Evolutionary conservation across 2,329 filamentous ascomycete genomes (phyloP).

Genomic region (Xylariaceae sp.): DNA sequence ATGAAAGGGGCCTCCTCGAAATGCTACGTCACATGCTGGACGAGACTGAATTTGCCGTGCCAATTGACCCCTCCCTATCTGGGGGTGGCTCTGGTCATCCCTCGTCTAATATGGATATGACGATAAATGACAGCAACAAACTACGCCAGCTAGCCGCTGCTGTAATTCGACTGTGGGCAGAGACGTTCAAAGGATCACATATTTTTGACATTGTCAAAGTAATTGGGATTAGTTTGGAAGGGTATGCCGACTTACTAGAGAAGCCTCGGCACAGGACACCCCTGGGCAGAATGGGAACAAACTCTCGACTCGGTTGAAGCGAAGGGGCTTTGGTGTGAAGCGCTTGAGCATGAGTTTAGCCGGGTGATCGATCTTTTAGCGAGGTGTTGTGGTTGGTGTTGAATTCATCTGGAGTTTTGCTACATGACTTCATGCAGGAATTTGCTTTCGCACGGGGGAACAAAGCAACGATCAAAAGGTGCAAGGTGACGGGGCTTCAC

Average conservation of each 20-base stretch:
- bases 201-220: constrained; percentile 58
- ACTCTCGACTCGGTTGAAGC: constrained; percentile 27
- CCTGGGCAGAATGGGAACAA: constrained; percentile 35
- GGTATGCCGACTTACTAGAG: constrained; percentile 54
- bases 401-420: not conserved
- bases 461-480: not conserved
- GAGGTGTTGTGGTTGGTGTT: constrained; percentile 19
- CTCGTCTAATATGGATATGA: constrained; percentile 39
- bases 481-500: too few species aligned
- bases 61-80: constrained; percentile 53
- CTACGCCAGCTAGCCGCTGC: constrained; percentile 54
- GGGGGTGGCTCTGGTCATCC: constrained; percentile 37
- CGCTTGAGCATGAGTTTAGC: not conserved
- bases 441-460: not conserved
- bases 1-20: constrained; percentile 53
- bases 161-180: constrained; percentile 57
- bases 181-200: constrained; percentile 58
- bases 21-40: constrained; percentile 56
- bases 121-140: constrained; percentile 46
- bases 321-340: not conserved
- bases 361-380: constrained; percentile 9
- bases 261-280: constrained; percentile 49
- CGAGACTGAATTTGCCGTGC: constrained; percentile 59
- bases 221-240: constrained; percentile 54
- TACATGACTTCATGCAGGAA: not conserved